These are phyloP conservation scores for Malus sieversii DNA, from an alignment of 306 rosid species.

Conservation along the genomic window DNA sequence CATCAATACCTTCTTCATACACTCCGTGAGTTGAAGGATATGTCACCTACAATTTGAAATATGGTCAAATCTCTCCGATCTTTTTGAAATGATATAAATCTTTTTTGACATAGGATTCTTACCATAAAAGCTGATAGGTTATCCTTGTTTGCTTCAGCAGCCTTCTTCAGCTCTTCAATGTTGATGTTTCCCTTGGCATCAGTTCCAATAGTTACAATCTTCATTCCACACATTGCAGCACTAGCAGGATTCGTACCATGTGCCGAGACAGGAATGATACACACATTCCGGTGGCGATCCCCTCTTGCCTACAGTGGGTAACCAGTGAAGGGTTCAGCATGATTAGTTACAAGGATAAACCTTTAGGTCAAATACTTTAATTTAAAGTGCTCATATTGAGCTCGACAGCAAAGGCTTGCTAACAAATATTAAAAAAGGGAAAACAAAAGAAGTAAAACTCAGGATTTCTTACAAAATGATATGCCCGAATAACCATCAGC, in stretches of 20 bases:
- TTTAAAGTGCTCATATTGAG: not conserved
- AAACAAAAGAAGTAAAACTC: not conserved
- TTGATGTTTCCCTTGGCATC: conserved; percentile 98
- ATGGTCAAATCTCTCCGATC: conserved; percentile 15
- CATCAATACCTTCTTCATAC: conserved; percentile 97
- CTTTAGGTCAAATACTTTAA: not conserved
- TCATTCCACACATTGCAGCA: conserved; percentile 99
- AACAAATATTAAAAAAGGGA: not conserved
- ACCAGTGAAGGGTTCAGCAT: conserved; percentile 7
- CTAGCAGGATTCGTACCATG: conserved; percentile 99
- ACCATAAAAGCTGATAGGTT: conserved; percentile 92
- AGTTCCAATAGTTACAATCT: conserved; percentile 91
- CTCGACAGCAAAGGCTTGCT: not conserved
- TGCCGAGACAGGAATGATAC: conserved; percentile 96
- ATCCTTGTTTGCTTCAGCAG: conserved; percentile 82
- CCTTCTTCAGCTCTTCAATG: conserved; percentile 80
- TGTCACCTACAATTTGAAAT: conserved; percentile 63
- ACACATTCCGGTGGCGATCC: conserved; percentile 86
- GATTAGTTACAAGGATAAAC: not conserved
- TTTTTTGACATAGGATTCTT: conserved; percentile 14
- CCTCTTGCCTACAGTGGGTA: conserved; percentile 75
- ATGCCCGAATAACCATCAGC: conserved; percentile 98
- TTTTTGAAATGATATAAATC: not conserved
- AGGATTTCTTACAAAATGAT: conserved; percentile 60
- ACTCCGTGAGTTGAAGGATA: conserved; percentile 99